Percentiles rank a stretch among this genome's conserved stretches.
phyloP scores from a whole-genome alignment of 306 rosid genomes.

The Coriaria nepalensis region DNA sequence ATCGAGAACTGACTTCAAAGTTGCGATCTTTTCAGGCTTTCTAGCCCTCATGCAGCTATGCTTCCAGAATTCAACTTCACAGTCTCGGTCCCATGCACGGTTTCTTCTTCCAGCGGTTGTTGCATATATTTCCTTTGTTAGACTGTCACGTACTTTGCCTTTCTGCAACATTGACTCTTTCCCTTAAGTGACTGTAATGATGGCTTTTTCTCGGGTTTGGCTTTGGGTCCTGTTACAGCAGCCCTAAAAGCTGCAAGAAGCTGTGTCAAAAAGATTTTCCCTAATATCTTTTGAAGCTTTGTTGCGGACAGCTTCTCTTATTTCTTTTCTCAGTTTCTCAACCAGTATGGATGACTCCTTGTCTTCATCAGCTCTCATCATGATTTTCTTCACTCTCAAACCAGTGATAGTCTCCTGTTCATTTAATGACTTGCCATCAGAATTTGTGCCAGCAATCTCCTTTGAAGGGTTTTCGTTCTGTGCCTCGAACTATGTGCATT shows the following conservation, averaged over 20 bases:
- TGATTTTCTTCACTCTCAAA: constrained; percentile 86
- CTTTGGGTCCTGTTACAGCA: constrained; percentile 66
- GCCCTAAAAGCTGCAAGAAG: constrained; percentile 94
- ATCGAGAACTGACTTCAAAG: constrained; percentile 88
- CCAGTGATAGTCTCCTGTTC: constrained; percentile 47
- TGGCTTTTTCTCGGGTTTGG: constrained; percentile 51
- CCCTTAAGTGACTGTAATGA: constrained; percentile 52
- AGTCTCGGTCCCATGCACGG: constrained; percentile 96
- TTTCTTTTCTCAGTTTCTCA: constrained; percentile 70
- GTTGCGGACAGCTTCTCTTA: constrained; percentile 75
- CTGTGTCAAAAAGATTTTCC: constrained; percentile 60
- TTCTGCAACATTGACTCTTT: constrained; percentile 66
- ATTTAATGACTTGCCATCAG: constrained; percentile 28
- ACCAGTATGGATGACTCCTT: constrained; percentile 66
- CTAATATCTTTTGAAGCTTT: constrained; percentile 53
- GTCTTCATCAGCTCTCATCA: constrained; percentile 68
- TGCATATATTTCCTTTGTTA: constrained; percentile 80
- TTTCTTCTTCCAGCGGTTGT: constrained; percentile 71
- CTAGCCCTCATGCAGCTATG: constrained; percentile 64
- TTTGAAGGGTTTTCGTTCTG: constrained; percentile 37
- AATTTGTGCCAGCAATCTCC: constrained; percentile 20
- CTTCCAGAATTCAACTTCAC: constrained; percentile 97
- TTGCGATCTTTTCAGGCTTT: constrained; percentile 80
- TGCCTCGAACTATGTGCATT: constrained; percentile 65
- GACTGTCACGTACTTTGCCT: constrained; percentile 76